Conservation (phyloP, 2,329 filamentous ascomycete genomes). For the Coleophoma cylindrospora region DNA sequence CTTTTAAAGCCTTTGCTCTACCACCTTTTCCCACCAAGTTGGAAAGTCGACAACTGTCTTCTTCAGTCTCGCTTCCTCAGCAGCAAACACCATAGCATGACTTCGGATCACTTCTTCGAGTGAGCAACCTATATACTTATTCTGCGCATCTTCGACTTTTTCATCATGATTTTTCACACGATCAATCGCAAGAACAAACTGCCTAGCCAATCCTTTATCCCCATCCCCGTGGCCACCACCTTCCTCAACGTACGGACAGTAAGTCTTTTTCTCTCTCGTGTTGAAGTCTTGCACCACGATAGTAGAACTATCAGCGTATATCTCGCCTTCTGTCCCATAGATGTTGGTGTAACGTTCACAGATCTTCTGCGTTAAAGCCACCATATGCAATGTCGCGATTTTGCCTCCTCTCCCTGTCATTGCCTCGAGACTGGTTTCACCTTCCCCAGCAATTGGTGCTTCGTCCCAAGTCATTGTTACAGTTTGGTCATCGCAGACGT, state of each 20-base stretch:
- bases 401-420: not conserved
- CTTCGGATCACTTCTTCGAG: not conserved
- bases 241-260: not conserved
- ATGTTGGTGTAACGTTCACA: not conserved
- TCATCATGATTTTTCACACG: not conserved
- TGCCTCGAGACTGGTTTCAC: not conserved
- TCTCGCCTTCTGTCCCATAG: not conserved
- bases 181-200: not conserved
- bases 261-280: not conserved
- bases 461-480: not conserved
- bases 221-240: not conserved
- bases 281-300: not conserved
- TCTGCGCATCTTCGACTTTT: not conserved
- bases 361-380: not conserved
- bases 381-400: not conserved
- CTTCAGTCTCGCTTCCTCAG: not conserved
- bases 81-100: not conserved
- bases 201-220: not conserved
- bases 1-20: not conserved
- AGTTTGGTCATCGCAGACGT: not conserved
- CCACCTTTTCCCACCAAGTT: not conserved
- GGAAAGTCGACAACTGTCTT: not conserved
- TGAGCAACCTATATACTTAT: not conserved
- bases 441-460: not conserved
- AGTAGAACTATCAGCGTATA: not conserved